phyloP scores from a whole-genome alignment of 2,329 filamentous ascomycete species.

The Chalara sp. region DNA sequence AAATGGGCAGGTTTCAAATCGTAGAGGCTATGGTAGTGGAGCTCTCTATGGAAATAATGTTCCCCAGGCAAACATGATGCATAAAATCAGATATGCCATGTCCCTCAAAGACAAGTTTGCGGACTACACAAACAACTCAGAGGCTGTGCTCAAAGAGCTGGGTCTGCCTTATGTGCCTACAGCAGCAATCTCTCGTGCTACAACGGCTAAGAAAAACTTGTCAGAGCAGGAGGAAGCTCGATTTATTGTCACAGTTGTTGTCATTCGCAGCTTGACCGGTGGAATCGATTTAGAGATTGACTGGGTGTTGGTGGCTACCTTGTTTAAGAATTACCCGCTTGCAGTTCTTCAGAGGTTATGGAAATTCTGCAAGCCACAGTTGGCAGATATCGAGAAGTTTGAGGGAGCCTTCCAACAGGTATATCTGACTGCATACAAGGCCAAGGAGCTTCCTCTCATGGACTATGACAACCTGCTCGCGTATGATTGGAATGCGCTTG shows the following conservation, averaged over 20 bases:
- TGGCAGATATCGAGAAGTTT: constrained; percentile 46
- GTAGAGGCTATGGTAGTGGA: too few relatives aligned
- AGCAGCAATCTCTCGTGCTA: not conserved
- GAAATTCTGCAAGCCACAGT: constrained; percentile 45
- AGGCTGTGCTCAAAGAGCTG: constrained; percentile 11
- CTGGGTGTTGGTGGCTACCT: constrained; percentile 49
- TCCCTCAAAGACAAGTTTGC: constrained; percentile 18
- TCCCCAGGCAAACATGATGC: not conserved
- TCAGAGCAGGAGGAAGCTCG: constrained; percentile 37
- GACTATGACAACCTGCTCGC: constrained; percentile 55
- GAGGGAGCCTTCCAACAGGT: constrained; percentile 57
- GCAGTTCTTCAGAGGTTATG: constrained; percentile 49
- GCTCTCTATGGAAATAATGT: too few relatives aligned
- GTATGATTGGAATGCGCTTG: constrained; percentile 62
- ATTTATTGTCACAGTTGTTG: constrained; percentile 50
- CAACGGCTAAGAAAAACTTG: constrained; percentile 26
- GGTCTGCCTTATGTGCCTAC: constrained; percentile 14
- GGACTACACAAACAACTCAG: constrained; percentile 14
- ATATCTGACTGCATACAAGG: constrained; percentile 61
- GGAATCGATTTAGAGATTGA: constrained; percentile 53
- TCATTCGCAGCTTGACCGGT: constrained; percentile 50
- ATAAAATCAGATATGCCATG: constrained; percentile 13
- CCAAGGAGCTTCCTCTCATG: constrained; percentile 51
- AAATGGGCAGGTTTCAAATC: too few relatives aligned
- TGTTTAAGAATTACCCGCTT: constrained; percentile 48